Conservation (phyloP, 495 filamentous ascomycete species). For the Aspergillus ostianus region DNA sequence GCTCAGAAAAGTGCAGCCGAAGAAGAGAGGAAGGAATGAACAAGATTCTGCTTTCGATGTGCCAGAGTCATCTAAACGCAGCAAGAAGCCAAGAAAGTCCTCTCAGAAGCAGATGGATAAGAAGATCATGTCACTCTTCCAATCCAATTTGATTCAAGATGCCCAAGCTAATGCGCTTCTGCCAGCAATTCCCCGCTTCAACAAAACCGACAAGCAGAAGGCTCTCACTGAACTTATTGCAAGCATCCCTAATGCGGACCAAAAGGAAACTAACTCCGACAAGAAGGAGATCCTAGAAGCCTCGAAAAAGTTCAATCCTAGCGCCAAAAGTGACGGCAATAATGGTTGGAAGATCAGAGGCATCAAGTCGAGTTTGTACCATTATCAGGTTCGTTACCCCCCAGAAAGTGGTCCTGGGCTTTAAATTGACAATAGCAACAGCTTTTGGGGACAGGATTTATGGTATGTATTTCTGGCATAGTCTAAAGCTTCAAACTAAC, state of each 20-base stretch:
- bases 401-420: background rate
- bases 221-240: conserved; percentile 25
- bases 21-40: background rate
- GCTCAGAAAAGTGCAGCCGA: background rate
- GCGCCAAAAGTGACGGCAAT: conserved; percentile 35
- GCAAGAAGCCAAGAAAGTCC: conserved; percentile 3
- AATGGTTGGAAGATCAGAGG: conserved; percentile 46
- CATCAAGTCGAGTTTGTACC: conserved; percentile 45
- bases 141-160: conserved; percentile 17
- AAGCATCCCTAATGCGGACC: conserved; percentile 18
- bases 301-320: conserved; percentile 37
- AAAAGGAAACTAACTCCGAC: conserved; percentile 16
- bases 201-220: conserved; percentile 14
- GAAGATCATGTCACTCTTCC: conserved; percentile 11
- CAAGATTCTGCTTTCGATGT: background rate
- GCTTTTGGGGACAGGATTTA: conserved; percentile 54
- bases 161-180: conserved; percentile 18
- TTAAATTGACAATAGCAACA: conserved; percentile 17
- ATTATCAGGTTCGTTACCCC: conserved; percentile 43
- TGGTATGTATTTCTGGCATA: conserved; percentile 32
- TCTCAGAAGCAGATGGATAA: conserved; percentile 8
- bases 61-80: background rate
- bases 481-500: conserved; percentile 4
- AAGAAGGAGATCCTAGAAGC: conserved; percentile 26
- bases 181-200: conserved; percentile 8